A percentile compares a stretch with the other conserved stretches of the same genome.
Evolutionary conservation across 2,329 filamentous ascomycete species (phyloP).

Genomic region (Elsinoe arachidis): DNA sequence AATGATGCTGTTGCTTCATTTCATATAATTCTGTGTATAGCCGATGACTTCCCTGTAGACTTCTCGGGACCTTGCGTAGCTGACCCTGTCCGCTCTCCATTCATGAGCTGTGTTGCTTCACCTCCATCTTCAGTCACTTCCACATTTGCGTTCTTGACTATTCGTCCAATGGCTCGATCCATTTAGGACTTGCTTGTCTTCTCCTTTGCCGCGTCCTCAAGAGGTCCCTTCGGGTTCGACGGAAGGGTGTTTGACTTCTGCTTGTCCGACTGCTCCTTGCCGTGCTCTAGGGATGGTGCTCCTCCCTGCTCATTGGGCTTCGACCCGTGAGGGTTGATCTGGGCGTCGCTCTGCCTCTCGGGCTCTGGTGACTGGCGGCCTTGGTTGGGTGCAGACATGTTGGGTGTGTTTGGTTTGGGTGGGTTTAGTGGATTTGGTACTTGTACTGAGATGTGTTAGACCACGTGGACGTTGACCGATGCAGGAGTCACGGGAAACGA

Average conservation of each 20-base stretch:
- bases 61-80: too few species aligned
- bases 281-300: conserved; percentile 31
- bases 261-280: conserved; percentile 46
- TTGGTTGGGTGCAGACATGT: conserved; percentile 56
- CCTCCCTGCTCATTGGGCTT: conserved; percentile 48
- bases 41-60: not conserved
- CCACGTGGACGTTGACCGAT: too few species aligned
- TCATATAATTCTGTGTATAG: not conserved
- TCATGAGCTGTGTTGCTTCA: not conserved
- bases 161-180: not conserved
- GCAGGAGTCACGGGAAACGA: too few species aligned
- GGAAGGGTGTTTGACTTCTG: conserved; percentile 44
- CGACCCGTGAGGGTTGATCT: conserved; percentile 52
- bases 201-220: conserved; percentile 53
- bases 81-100: not conserved
- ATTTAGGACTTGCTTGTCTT: conserved; percentile 48
- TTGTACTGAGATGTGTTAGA: not conserved
- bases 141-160: not conserved
- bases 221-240: conserved; percentile 57
- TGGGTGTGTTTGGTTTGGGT: conserved; percentile 22
- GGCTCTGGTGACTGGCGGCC: conserved; percentile 73
- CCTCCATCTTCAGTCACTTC: too few species aligned
- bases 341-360: conserved; percentile 55
- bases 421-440: not conserved
- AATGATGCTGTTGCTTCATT: not conserved